A percentile compares a stretch with the other conserved stretches of the same genome.
These are phyloP conservation scores for Talaromyces stipitatus DNA, from an alignment of 495 filamentous ascomycete genomes.

Conservation along the genomic window DNA sequence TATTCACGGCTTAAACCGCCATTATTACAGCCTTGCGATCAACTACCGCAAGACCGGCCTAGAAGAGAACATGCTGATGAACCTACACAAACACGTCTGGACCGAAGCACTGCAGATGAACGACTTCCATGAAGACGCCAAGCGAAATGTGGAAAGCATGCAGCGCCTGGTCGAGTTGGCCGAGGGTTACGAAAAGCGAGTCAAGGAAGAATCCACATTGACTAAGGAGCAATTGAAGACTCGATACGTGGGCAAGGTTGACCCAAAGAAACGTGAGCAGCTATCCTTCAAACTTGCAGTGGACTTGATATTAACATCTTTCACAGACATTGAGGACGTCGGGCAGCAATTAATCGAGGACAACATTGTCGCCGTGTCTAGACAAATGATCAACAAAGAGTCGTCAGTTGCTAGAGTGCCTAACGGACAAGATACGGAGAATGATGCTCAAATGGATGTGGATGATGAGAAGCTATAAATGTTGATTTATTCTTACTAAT, in stretches of 20 bases:
- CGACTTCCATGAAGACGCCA: slow-evolving; percentile 80
- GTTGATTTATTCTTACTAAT: slow-evolving; percentile 4
- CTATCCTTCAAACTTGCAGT: neutral
- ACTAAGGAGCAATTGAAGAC: slow-evolving; percentile 98
- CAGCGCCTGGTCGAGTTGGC: slow-evolving; percentile 80
- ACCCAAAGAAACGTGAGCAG: slow-evolving; percentile 88
- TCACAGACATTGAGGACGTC: slow-evolving; percentile 78
- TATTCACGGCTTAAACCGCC: slow-evolving; percentile 93
- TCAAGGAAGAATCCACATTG: slow-evolving; percentile 95
- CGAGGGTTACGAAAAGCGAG: slow-evolving; percentile 95
- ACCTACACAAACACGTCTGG: slow-evolving; percentile 98
- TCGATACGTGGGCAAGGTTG: slow-evolving; percentile 96
- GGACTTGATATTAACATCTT: slow-evolving; percentile 18
- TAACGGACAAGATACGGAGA: slow-evolving; percentile 42
- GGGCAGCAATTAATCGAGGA: slow-evolving; percentile 96
- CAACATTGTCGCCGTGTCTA: slow-evolving; percentile 92
- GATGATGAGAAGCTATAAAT: slow-evolving; percentile 53
- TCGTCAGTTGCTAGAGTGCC: slow-evolving; percentile 58
- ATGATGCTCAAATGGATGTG: slow-evolving; percentile 50
- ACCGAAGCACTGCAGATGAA: slow-evolving; percentile 97
- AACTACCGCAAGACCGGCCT: slow-evolving; percentile 96
- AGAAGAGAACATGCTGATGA: slow-evolving; percentile 99
- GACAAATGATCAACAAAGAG: slow-evolving; percentile 99
- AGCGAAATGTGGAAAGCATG: slow-evolving; percentile 76
- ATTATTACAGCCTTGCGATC: slow-evolving; percentile 98